A percentile compares a stretch with the other conserved stretches of the same genome.
These are phyloP conservation scores for Xylaria cubensis DNA, from an alignment of 495 filamentous ascomycete genomes.

Conservation along the genomic window DNA sequence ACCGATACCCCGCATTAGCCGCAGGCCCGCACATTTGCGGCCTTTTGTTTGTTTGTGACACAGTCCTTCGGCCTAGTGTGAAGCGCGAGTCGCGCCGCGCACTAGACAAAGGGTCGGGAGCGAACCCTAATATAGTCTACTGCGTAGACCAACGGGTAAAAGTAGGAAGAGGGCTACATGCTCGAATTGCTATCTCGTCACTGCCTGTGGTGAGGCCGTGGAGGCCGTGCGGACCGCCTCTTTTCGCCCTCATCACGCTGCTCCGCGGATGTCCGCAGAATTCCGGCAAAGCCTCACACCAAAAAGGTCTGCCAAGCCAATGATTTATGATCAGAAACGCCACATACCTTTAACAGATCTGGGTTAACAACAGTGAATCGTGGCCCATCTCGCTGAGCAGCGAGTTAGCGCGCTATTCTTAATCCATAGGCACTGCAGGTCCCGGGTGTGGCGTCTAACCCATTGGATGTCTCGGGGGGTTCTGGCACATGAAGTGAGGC, in stretches of 20 bases:
- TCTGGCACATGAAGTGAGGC: background rate
- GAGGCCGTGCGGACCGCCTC: constrained; percentile 7
- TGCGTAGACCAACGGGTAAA: constrained; percentile 18
- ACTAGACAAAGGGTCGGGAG: background rate
- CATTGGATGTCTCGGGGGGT: background rate
- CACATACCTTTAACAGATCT: background rate
- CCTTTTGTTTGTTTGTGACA: constrained; percentile 43
- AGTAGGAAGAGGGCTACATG: background rate
- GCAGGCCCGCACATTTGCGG: constrained; percentile 47
- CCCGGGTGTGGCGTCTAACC: constrained; percentile 4
- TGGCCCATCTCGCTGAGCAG: background rate
- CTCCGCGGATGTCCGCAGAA: background rate
- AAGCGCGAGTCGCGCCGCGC: background rate
- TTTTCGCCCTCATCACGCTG: background rate
- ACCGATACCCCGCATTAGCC: constrained; percentile 43
- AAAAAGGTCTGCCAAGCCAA: background rate
- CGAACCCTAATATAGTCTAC: background rate
- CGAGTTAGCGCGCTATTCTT: background rate
- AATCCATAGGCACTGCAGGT: background rate
- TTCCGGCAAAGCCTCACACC: background rate
- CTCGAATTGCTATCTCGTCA: background rate
- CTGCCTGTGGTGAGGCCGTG: background rate
- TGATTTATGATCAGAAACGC: constrained; percentile 10
- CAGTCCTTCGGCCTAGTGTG: constrained; percentile 41
- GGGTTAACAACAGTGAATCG: background rate